A percentile compares a stretch with the other conserved stretches of the same genome.
These are phyloP conservation scores for Acrocalymma vagum DNA, from an alignment of 2,329 filamentous ascomycete genomes.

Conservation along the genomic window DNA sequence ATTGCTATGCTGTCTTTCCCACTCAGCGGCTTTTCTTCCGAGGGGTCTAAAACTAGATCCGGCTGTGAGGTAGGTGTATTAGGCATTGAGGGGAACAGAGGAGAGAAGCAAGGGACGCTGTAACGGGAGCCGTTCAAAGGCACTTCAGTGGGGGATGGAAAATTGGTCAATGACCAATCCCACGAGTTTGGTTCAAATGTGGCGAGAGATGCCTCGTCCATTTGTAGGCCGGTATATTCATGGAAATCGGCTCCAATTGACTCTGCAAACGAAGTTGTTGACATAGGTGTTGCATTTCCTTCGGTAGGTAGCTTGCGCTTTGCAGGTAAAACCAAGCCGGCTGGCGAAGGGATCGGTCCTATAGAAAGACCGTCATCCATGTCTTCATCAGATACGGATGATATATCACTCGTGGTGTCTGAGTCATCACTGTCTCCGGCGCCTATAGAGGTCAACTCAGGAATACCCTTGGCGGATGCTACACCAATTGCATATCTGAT, in stretches of 20 bases:
- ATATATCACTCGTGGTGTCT: conserved; percentile 35
- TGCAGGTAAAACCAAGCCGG: conserved; percentile 26
- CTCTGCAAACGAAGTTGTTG: conserved; percentile 44
- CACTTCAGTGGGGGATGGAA: conserved; percentile 35
- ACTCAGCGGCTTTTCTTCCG: conserved; percentile 39
- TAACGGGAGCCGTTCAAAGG: conserved; percentile 28
- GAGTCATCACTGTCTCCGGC: conserved; percentile 32
- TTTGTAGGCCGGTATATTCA: conserved; percentile 34
- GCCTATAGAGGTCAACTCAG: conserved; percentile 24
- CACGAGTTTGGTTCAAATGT: conserved; percentile 42
- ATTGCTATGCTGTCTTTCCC: conserved; percentile 72
- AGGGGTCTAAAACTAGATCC: conserved; percentile 30
- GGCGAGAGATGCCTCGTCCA: conserved; percentile 35
- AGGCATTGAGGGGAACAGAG: conserved; percentile 32
- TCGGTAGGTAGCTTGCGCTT: conserved; percentile 46
- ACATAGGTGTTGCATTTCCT: conserved; percentile 45
- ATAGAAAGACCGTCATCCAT: conserved; percentile 21
- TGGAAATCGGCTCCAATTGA: conserved; percentile 38
- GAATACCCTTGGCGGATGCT: conserved; percentile 25
- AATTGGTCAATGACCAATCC: conserved; percentile 47
- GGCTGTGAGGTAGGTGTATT: conserved; percentile 44
- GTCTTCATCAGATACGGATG: conserved; percentile 30
- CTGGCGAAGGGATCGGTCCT: conserved; percentile 21
- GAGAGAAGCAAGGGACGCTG: conserved; percentile 37
- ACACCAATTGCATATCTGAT: conserved; percentile 39